Evolutionary conservation across 768 basidiomycete genomes (phyloP).

Genomic region (Fistulinella prunicolor): DNA sequence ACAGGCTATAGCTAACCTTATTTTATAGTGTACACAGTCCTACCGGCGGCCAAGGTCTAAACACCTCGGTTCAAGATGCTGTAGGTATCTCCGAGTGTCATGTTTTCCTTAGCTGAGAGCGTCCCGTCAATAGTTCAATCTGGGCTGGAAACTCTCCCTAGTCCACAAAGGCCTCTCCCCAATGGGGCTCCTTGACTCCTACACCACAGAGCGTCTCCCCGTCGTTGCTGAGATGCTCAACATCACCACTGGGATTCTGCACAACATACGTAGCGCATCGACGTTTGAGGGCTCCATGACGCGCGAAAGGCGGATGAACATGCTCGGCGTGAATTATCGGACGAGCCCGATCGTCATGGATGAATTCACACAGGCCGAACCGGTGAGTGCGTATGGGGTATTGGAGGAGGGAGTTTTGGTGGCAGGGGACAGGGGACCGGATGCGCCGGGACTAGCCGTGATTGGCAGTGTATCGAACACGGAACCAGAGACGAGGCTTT

Average conservation of each 20-base stretch:
- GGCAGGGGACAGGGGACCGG: constrained; percentile 47
- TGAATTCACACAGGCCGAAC: constrained; percentile 26
- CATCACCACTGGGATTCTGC: constrained; percentile 30
- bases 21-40: constrained; percentile 21
- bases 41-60: constrained; percentile 33
- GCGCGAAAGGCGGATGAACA: constrained; percentile 11
- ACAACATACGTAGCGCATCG: background rate
- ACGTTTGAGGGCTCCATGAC: background rate
- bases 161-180: constrained; percentile 38
- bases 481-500: constrained; percentile 13
- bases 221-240: constrained; percentile 46
- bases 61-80: constrained; percentile 37
- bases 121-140: constrained; percentile 32
- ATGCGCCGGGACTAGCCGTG: constrained; percentile 35
- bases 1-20: background rate
- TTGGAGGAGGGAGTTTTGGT: constrained; percentile 27
- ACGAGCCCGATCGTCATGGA: constrained; percentile 36
- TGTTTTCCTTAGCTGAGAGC: background rate
- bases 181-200: constrained; percentile 37
- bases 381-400: constrained; percentile 11
- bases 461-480: background rate
- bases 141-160: constrained; percentile 45
- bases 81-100: constrained; percentile 25
- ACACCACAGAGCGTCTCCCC: constrained; percentile 43
- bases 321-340: constrained; percentile 36